A percentile compares a stretch with the other conserved stretches of the same genome.
phyloP scores from a whole-genome alignment of 371 early-diverging fungal genomes.

The Ordospora pajunii region DNA sequence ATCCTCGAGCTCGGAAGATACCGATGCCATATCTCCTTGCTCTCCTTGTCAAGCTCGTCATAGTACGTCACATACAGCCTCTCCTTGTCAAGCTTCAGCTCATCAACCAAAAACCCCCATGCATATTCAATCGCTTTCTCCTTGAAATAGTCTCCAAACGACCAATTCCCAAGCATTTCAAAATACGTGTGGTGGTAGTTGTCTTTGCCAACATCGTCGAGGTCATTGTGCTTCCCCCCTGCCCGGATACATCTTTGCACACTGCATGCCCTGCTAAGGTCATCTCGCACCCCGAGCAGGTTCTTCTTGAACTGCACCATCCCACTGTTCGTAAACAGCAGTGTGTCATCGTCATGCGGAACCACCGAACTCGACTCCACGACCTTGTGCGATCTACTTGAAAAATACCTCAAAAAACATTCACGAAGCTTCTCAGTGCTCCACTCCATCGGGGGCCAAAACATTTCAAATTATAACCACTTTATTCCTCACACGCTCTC shows the following conservation, averaged over 20 bases:
- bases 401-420: constrained; percentile 81
- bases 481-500: background rate
- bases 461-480: background rate
- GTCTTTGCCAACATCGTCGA: constrained; percentile 98
- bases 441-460: constrained; percentile 24
- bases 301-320: constrained; percentile 99
- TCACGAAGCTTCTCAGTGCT: constrained; percentile 52
- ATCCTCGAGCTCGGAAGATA: constrained; percentile 72
- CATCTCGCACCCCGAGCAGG: constrained; percentile 82
- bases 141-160: constrained; percentile 99
- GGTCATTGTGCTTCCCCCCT: constrained; percentile 97
- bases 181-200: constrained; percentile 99
- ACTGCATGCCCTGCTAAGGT: constrained; percentile 80
- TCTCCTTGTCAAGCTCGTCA: constrained; percentile 88
- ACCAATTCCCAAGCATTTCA: constrained; percentile 99
- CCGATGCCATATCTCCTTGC: constrained; percentile 79
- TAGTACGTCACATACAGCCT: constrained; percentile 94
- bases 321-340: constrained; percentile 95
- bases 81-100: constrained; percentile 71
- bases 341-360: constrained; percentile 88
- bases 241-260: constrained; percentile 66
- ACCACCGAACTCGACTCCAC: constrained; percentile 81
- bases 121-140: constrained; percentile 78
- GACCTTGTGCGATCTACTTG: constrained; percentile 69
- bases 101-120: constrained; percentile 84